Evolutionary conservation across 2,329 filamentous ascomycete species (phyloP), one percentile per base, ranked within the genome.

Genomic region (Uncinocarpus reesii): DNA sequence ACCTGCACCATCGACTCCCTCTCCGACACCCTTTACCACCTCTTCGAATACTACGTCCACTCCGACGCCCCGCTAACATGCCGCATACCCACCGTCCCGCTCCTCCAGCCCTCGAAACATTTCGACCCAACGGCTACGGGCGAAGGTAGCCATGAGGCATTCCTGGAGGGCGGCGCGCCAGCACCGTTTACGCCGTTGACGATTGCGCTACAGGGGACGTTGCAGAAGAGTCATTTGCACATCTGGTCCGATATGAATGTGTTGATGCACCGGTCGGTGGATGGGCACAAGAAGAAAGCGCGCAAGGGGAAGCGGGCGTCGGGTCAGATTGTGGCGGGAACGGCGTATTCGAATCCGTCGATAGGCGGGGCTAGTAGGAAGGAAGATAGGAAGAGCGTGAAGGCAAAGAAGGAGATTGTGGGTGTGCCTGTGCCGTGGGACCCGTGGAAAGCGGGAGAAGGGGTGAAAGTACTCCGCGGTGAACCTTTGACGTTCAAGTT

Each of bases 51-150:
- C 76, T 96, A 96, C 75, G 83, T 96, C 65, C 92, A 96, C 75
- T 88, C 84, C 71, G 92, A 98, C 68, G 89, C 88, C 15, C 92
- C 92, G 7, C 75, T 96, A 42, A 81, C 87, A 47, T 98, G 92
- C 68, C 89, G 92, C 45, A 79, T 96, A 11, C 87, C 90, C 23
- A 79, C 86, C 0, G 31, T 47, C n/a, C 50, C 50, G n/a, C 26
- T 52, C 26, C 65, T 78, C 55, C 72, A 78, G 59, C 66, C 74
- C 28, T 64, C 8, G 13, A 46, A 36, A 42, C 31, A 36, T 8
- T 15, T 6, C 16, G 29, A 50, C 24, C 26, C 36, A n/a, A 44
- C 49, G 37, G 50, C 43, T 40, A 57, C 44, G 28, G 53, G 45
- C 53, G 43, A 48, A 28, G 38, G 54, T 58, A 43, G 56, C 63